These are phyloP conservation scores for Yamadazyma takamatsuzukensis DNA, from an alignment of 805 yeast species.

Conservation along the genomic window DNA sequence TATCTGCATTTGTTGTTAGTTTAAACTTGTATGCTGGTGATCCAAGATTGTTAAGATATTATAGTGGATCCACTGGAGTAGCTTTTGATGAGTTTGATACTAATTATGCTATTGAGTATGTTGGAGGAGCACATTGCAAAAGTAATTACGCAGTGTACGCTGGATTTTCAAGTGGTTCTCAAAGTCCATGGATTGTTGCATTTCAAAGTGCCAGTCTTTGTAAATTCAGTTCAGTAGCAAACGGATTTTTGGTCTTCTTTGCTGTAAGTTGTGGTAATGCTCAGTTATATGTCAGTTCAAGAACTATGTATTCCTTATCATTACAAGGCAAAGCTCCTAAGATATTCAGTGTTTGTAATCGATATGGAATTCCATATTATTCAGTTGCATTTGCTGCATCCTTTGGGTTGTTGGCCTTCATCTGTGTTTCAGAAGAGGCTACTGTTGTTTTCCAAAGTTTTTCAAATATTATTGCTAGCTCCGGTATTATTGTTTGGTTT, in stretches of 20 bases:
- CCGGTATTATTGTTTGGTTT: conserved; percentile 78
- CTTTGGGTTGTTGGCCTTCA: conserved; percentile 58
- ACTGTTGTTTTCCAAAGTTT: conserved; percentile 64
- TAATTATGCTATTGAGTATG: conserved; percentile 28
- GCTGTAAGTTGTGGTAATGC: conserved; percentile 45
- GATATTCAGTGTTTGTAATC: conserved; percentile 55
- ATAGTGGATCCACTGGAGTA: conserved; percentile 32
- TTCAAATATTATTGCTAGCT: conserved; percentile 64
- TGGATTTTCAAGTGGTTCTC: conserved; percentile 38
- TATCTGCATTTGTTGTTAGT: conserved; percentile 67
- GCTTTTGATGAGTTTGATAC: conserved; percentile 14
- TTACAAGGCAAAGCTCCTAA: conserved; percentile 58
- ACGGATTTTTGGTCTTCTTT: conserved; percentile 45
- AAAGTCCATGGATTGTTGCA: conserved; percentile 45
- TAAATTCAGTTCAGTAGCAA: conserved; percentile 33
- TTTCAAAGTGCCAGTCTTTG: conserved; percentile 38
- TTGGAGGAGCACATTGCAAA: conserved; percentile 35
- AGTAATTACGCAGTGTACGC: conserved; percentile 21
- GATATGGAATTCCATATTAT: conserved; percentile 67
- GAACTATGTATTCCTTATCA: conserved; percentile 40
- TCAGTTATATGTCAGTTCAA: conserved; percentile 40
- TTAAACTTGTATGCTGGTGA: conserved; percentile 75
- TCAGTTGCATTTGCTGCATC: conserved; percentile 63
- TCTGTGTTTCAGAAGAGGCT: conserved; percentile 56
- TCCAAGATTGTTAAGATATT: conserved; percentile 62